These are phyloP conservation scores for Entomophthora muscae DNA, from an alignment of 371 early-diverging fungal genomes.

Conservation along the genomic window DNA sequence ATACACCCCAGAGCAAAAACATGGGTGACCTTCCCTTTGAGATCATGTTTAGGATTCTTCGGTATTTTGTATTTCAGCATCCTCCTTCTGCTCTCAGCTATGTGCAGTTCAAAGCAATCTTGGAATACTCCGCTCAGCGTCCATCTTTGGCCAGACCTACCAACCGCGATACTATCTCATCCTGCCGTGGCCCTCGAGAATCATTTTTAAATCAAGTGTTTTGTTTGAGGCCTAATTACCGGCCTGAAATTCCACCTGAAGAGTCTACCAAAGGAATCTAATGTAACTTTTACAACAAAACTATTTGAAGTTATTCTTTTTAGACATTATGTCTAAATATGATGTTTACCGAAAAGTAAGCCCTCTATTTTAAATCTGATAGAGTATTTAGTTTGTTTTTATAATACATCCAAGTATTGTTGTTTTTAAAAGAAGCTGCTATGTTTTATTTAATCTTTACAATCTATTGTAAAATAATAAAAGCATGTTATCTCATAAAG, in stretches of 20 bases:
- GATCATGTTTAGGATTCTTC: not conserved
- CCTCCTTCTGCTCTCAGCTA: not conserved
- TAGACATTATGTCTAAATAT: too few relatives aligned
- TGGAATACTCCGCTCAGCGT: not conserved
- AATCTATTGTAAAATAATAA: too few relatives aligned
- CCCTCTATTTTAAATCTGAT: too few relatives aligned
- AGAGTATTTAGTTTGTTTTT: too few relatives aligned
- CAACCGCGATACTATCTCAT: not conserved
- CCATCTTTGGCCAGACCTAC: not conserved
- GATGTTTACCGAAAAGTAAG: too few relatives aligned
- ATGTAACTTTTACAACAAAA: too few relatives aligned
- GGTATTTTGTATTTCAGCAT: not conserved
- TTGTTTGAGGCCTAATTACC: not conserved
- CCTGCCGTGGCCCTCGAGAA: not conserved
- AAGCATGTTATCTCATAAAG: too few relatives aligned
- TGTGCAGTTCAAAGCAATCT: not conserved
- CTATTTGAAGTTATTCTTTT: too few relatives aligned
- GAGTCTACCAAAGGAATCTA: too few relatives aligned
- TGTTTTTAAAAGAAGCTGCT: too few relatives aligned
- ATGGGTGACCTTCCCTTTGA: not conserved
- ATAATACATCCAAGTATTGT: too few relatives aligned
- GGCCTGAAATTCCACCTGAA: not conserved
- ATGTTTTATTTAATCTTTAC: too few relatives aligned
- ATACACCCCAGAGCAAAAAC: not conserved
- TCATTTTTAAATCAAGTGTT: not conserved